A percentile compares a stretch with the other conserved stretches of the same genome.
Evolutionary conservation across 2,329 filamentous ascomycete species (phyloP).

Genomic region (Nemania abortiva): DNA sequence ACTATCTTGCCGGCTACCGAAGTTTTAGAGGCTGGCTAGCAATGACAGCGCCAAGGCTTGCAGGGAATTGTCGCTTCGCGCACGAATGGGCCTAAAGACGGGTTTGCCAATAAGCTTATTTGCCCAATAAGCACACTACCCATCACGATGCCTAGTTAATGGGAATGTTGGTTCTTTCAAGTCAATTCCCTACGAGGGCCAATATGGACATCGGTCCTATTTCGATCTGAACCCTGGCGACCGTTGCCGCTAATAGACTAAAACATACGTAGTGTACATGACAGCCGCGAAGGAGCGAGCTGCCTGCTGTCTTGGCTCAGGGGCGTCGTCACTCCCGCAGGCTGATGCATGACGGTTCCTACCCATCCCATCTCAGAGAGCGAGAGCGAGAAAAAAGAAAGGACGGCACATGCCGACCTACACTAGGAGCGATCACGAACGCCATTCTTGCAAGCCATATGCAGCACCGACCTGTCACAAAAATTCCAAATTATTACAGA

Average conservation of each 20-base stretch:
- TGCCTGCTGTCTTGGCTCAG: slow-evolving; percentile 26
- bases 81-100: slow-evolving; percentile 10
- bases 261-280: slow-evolving; percentile 27
- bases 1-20: neutral
- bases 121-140: slow-evolving; percentile 17
- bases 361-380: slow-evolving; percentile 13
- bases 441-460: neutral
- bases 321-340: slow-evolving; percentile 33
- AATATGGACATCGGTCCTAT: slow-evolving; percentile 20
- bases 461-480: slow-evolving; percentile 4
- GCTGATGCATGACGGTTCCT: slow-evolving; percentile 33
- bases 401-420: slow-evolving; percentile 20
- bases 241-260: slow-evolving; percentile 17
- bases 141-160: slow-evolving; percentile 13
- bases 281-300: slow-evolving; percentile 29
- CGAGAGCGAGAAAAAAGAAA: neutral
- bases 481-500: slow-evolving; percentile 19
- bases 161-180: slow-evolving; percentile 11
- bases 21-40: slow-evolving; percentile 2
- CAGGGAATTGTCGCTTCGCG: slow-evolving; percentile 16
- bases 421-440: slow-evolving; percentile 7
- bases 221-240: slow-evolving; percentile 21
- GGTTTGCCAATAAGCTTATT: slow-evolving; percentile 23
- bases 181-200: slow-evolving; percentile 21
- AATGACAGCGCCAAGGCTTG: slow-evolving; percentile 21